Evolutionary conservation across 768 basidiomycete species (phyloP), one percentile per base, ranked within the genome.

Genomic region (Mrakia frigida): DNA sequence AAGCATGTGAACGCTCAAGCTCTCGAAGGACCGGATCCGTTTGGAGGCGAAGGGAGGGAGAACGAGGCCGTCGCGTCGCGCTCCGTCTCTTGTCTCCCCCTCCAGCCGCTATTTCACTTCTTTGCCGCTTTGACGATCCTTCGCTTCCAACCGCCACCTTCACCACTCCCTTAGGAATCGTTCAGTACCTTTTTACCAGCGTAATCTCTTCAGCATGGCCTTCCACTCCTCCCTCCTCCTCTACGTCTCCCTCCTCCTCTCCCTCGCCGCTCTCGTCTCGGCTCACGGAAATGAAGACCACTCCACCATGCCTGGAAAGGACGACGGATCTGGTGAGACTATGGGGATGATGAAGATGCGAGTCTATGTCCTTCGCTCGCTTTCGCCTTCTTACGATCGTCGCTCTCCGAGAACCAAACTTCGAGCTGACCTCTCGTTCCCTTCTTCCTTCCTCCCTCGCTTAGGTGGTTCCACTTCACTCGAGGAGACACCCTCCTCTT

Each of bases 391-490:
- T n/a, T n/a, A n/a, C n/a, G n/a, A n/a, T n/a, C n/a, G n/a, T n/a
- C n/a, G n/a, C n/a, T n/a, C n/a, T n/a, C n/a, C n/a, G 28, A 16
- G 61, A 35, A 33, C 28, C 35, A 43, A n/a, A 21, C 31, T 10
- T 5, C 65, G 43, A 2, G 2, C 65, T 35, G 10, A 25, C 37
- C 35, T 37, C 28, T 23, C 23, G 10, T 11, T 68, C 65, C 11
- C 39, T 11, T 35, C n/a, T n/a, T n/a, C 37, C 56, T 25, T 25
- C 37, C 23, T 11, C 37, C 63, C 3, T 35, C n/a, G 23, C 65
- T n/a, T n/a, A 68, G 65, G 65, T 68, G 65, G 65, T 68, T 68
- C 37, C 65, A 68, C 65, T 68, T 68, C 65, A 37, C 65, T 23
- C 35, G 33, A 6, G 37, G 37, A 9, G 65, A 68, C 13, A 68